A percentile compares a stretch with the other conserved stretches of the same genome.
Conservation (phyloP, 768 basidiomycete species). For the Russula dissimulans region DNA sequence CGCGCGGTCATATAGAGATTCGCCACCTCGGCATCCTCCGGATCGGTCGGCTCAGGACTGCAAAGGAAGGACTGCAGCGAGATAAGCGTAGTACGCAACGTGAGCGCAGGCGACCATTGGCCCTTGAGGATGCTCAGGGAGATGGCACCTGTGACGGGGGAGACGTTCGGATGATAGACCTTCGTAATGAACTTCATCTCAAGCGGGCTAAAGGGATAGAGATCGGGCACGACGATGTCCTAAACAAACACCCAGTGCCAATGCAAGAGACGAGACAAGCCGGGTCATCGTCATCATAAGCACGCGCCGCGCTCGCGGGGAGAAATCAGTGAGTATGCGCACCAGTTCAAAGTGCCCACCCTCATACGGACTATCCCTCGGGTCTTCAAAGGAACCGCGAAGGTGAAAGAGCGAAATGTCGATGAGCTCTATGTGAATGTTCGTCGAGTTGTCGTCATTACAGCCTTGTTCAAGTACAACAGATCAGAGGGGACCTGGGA, state of each 20-base stretch:
- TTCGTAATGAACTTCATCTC: conserved; percentile 99
- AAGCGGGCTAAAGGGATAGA: neutral
- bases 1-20: conserved; percentile 91
- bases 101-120: conserved; percentile 87
- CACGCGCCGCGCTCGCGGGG: neutral
- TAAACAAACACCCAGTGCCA: too few species aligned
- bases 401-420: conserved; percentile 88
- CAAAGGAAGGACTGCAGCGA: conserved; percentile 89
- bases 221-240: too few species aligned
- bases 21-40: conserved; percentile 95
- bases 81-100: conserved; percentile 89
- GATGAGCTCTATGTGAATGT: conserved; percentile 74
- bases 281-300: too few species aligned
- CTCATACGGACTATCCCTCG: conserved; percentile 85
- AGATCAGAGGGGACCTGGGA: neutral
- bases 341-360: conserved; percentile 60
- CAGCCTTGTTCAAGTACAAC: conserved; percentile 48
- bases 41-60: conserved; percentile 89
- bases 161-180: conserved; percentile 93
- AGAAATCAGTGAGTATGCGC: conserved; percentile 38
- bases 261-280: too few species aligned
- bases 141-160: conserved; percentile 87
- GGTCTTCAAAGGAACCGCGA: conserved; percentile 84
- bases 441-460: conserved; percentile 87
- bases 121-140: conserved; percentile 83